Base-by-base conservation (phyloP, 257 asterid species). In the Capsicum chinense region DNA sequence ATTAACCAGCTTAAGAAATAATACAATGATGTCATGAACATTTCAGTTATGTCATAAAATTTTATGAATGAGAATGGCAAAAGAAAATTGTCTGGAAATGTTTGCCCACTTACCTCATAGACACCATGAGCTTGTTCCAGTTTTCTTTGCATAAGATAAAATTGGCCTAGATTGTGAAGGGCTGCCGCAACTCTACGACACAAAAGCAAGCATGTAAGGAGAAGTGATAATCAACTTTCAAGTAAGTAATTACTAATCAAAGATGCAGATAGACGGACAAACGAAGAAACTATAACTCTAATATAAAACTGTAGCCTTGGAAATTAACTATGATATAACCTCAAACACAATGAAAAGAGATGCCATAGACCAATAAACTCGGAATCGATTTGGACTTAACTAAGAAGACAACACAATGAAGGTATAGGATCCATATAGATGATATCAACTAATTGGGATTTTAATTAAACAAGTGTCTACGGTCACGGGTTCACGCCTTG, bases 151-250 rank as follows among this genome's bases (percentile, higher is more conserved):
- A 87, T 90, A 48, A 92, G 90, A 85, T 91, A 94, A 90, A 94
- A 94, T 79, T 91, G 98, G 50, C 99, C 99, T 50, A 96, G 93
- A 90, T 96, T 96, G 90, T 93, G 98, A 90, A 94, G 90, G 82
- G 99, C 98, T 69, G 98, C 98, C 58, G 98, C 99, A 87, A 96
- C 98, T 90, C 99, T 96, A 83, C 37, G 85, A 89, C 21, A 73
- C 58, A 79, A 66, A 58, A 57, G 26, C 62, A 76, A 76, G 80
- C 81, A 78, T 33, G 52, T 54, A 54, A 78, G 14, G 9, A 50
- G 35, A 78, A 54, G 63, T 7, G 21, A 26, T 33, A 78, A 57
- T 57, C 83, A 85, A 56, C 73, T 85, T 81, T 80, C 84, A 80
- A 54, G 64, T 63, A 15, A 26, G 33, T 26, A 26, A 26, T 26